phyloP scores from a whole-genome alignment of 2,329 filamentous ascomycete species.

The Thelonectria rubi region DNA sequence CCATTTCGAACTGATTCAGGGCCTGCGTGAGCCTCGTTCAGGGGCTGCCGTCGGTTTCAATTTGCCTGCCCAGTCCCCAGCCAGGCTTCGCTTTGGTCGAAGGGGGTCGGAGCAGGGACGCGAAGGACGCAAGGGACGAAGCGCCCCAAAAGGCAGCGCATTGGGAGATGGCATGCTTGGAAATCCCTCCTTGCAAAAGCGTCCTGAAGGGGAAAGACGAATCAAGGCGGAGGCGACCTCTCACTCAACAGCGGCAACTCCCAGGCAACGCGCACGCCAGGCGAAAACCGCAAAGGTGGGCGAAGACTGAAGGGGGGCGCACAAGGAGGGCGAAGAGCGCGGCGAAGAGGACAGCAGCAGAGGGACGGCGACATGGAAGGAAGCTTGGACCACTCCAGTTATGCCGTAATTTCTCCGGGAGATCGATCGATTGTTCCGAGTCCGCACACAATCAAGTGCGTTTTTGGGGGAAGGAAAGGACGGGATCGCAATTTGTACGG shows the following conservation, averaged over 20 bases:
- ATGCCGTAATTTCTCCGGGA: neutral
- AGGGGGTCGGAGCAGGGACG: neutral
- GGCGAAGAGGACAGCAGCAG: neutral
- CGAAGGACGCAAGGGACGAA: neutral
- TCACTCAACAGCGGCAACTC: too few relatives aligned
- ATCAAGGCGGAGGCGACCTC: too few relatives aligned
- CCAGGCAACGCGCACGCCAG: too few relatives aligned
- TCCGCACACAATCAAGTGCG: neutral
- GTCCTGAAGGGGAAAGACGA: too few relatives aligned
- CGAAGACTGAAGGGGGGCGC: too few relatives aligned
- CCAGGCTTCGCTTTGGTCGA: neutral
- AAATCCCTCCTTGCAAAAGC: too few relatives aligned
- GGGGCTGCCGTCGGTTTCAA: neutral
- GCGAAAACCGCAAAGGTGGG: too few relatives aligned
- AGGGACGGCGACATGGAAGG: neutral
- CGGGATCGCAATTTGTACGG: neutral
- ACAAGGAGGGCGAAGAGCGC: neutral
- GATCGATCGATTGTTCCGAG: neutral
- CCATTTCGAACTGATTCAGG: constrained; percentile 8
- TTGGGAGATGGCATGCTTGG: neutral
- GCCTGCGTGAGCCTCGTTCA: neutral
- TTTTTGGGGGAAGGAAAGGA: neutral
- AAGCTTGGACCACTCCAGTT: neutral
- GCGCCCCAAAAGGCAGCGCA: neutral
- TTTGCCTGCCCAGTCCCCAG: neutral